phyloP scores from a whole-genome alignment of 2,329 filamentous ascomycete species.

The Arachnomyces sp. region DNA sequence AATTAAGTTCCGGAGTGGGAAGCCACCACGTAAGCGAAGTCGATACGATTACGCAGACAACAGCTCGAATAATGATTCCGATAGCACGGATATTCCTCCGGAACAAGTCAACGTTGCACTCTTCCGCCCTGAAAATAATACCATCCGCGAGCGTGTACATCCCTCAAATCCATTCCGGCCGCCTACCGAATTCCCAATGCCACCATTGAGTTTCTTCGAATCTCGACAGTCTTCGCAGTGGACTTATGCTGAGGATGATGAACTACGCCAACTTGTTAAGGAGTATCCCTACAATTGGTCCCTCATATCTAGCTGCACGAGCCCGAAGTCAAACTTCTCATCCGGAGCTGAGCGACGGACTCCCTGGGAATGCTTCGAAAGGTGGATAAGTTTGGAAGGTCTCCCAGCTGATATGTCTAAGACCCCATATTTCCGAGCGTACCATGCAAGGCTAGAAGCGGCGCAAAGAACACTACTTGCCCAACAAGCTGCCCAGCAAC shows the following conservation, averaged over 20 bases:
- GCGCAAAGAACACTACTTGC: conserved; percentile 52
- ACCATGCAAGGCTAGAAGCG: conserved; percentile 54
- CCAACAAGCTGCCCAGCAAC: conserved; percentile 43
- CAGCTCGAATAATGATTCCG: conserved; percentile 53
- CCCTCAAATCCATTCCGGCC: conserved; percentile 88
- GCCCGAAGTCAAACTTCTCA: conserved; percentile 64
- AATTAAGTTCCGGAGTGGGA: conserved; percentile 58
- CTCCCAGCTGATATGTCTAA: conserved; percentile 89
- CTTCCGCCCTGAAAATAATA: conserved; percentile 82
- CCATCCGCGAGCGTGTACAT: conserved; percentile 80
- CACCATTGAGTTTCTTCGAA: conserved; percentile 82
- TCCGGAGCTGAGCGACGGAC: conserved; percentile 84
- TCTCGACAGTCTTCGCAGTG: conserved; percentile 80
- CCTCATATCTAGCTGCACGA: conserved; percentile 73
- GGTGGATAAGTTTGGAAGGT: conserved; percentile 88
- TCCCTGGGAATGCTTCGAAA: conserved; percentile 97
- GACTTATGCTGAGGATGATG: conserved; percentile 83
- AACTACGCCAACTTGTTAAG: conserved; percentile 72
- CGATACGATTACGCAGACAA: conserved; percentile 76
- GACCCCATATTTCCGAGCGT: conserved; percentile 85
- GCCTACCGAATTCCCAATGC: conserved; percentile 86
- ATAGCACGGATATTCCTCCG: conserved; percentile 49
- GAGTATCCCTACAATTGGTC: conserved; percentile 98
- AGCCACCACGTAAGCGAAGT: conserved; percentile 65
- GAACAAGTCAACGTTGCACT: conserved; percentile 71